Evolutionary conservation across 768 basidiomycete species (phyloP), one percentile per base, ranked within the genome.

Genomic region (Lactifluus pinguis): DNA sequence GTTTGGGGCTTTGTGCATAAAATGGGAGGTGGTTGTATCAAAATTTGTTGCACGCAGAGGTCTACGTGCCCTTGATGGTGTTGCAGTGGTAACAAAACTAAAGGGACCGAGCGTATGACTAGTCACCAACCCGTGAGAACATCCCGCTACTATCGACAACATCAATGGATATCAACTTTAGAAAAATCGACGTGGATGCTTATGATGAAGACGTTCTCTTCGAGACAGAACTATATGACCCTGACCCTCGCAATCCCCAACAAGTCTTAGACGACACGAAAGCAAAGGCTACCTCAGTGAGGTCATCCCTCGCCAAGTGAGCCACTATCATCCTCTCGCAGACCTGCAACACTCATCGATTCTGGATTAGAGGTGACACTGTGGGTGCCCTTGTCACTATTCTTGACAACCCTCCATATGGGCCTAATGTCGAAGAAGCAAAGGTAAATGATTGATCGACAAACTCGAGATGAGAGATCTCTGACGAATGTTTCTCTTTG

Each of bases 141-240:
- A 39, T 38, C 5, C 8, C 19, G 1, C 6, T 25, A 25, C 2
- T 25, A 25, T 2, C 25, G 6, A 5, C 54, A 6, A 56, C 47
- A 39, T 25, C 55, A 4, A 74, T 79, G 77, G 78, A 80, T 51
- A 71, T 71, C 62, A 83, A 84, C 55, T 97, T 93, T 74, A 80
- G 95, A 68, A 95, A 94, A 75, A 92, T 97, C 75, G 87, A 98
- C 76, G 87, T 98, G 69, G 95, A 98, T 76, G 80, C 77, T 44
- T 92, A 85, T 75, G 95, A 98, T 70, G 95, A 98, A 72, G 95
- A 98, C 68, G 81, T 84, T 25, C 74, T 98, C 7, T 81, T 86
- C 49, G 89, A 94, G 60, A 82, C 82, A 15, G 93, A 95, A 66
- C 82, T 98, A 32, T 95, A 87, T 71, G 87, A 90, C 34, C 80